Conservation (phyloP, 2,329 filamentous ascomycete genomes). For the Cordyceps cicadae region DNA sequence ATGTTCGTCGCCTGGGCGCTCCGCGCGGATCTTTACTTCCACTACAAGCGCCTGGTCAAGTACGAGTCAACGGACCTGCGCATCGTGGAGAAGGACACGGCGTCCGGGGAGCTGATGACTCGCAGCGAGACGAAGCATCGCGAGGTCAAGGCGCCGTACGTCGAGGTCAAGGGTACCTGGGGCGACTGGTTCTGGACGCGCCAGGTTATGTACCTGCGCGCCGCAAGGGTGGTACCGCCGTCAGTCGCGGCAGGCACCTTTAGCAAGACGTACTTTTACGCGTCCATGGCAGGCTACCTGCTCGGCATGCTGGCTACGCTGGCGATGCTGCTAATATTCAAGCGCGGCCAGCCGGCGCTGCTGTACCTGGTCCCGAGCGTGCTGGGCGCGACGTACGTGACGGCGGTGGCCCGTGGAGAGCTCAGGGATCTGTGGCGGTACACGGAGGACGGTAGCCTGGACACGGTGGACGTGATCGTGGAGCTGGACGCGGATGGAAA, state of each 20-base stretch:
- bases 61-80: slow-evolving; percentile 29
- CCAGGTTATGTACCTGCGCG: slow-evolving; percentile 19
- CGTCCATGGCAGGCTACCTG: slow-evolving; percentile 67
- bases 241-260: slow-evolving; percentile 46
- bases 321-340: slow-evolving; percentile 65
- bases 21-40: slow-evolving; percentile 81
- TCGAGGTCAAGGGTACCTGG: slow-evolving; percentile 64
- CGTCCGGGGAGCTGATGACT: slow-evolving; percentile 26
- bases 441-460: slow-evolving; percentile 60
- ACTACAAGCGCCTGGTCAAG: slow-evolving; percentile 63
- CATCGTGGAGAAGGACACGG: slow-evolving; percentile 25
- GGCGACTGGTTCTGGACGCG: slow-evolving; percentile 74
- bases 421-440: slow-evolving; percentile 70
- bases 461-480: slow-evolving; percentile 46
- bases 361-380: slow-evolving; percentile 89
- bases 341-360: slow-evolving; percentile 81
- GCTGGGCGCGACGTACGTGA: slow-evolving; percentile 64
- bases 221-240: slow-evolving; percentile 19
- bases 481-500: slow-evolving; percentile 44
- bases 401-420: slow-evolving; percentile 64
- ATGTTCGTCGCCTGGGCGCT: slow-evolving; percentile 83
- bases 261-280: slow-evolving; percentile 76
- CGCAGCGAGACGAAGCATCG: slow-evolving; percentile 33
- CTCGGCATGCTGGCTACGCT: slow-evolving; percentile 71
- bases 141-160: slow-evolving; percentile 43